These are phyloP conservation scores for Cutaneotrichosporon mucoides DNA, from an alignment of 1,284 basidiomycete genomes.

Conservation along the genomic window DNA sequence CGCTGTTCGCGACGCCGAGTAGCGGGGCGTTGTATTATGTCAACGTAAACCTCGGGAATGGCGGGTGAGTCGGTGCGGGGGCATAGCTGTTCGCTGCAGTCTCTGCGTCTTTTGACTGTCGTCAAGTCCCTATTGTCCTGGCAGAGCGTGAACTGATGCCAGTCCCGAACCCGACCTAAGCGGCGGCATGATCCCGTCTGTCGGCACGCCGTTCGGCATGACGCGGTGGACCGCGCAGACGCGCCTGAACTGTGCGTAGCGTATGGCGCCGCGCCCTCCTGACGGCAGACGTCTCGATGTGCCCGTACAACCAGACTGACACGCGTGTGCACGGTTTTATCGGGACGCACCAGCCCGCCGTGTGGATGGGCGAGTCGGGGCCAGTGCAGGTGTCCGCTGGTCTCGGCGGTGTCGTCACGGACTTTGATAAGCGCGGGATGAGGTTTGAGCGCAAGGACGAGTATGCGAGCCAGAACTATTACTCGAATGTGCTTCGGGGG, in stretches of 20 bases:
- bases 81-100: too few relatives aligned
- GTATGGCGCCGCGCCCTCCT: background rate
- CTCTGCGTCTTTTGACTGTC: too few relatives aligned
- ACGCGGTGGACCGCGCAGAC: constrained; percentile 60
- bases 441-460: constrained; percentile 59
- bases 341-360: constrained; percentile 73
- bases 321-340: constrained; percentile 63
- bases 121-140: too few relatives aligned
- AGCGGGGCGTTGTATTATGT: constrained; percentile 30
- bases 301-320: constrained; percentile 70
- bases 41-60: constrained; percentile 41
- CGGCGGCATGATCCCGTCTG: constrained; percentile 40
- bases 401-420: constrained; percentile 53
- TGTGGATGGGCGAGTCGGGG: constrained; percentile 82
- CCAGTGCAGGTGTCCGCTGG: constrained; percentile 64
- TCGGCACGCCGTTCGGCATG: constrained; percentile 73
- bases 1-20: constrained; percentile 22
- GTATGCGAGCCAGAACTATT: constrained; percentile 63
- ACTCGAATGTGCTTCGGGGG: constrained; percentile 60
- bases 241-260: constrained; percentile 34
- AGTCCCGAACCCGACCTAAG: constrained; percentile 6
- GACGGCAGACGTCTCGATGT: constrained; percentile 59
- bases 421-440: constrained; percentile 62
- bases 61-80: constrained; percentile 28
- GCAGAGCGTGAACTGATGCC: background rate